phyloP scores from a whole-genome alignment of 495 filamentous ascomycete species.

The Hypoxylon trugodes region DNA sequence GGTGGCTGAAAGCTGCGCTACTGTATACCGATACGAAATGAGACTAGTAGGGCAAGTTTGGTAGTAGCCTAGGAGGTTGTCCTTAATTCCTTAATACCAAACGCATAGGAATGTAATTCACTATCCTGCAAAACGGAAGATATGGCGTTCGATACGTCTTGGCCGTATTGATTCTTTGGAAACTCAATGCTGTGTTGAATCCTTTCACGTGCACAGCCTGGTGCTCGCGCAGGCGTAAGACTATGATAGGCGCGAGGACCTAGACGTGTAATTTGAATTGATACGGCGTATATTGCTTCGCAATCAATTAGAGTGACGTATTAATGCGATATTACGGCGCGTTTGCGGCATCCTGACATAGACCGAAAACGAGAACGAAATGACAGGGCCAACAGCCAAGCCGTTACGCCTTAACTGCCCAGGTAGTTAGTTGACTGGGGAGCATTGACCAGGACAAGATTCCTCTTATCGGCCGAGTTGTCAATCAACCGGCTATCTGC shows the following conservation, averaged over 20 bases:
- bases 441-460: no score
- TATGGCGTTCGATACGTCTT: conserved; percentile 16
- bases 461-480: conserved; percentile 12
- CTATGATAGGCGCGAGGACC: no score
- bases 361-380: no score
- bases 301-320: no score
- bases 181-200: not conserved
- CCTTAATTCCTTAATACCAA: not conserved
- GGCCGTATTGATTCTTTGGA: not conserved
- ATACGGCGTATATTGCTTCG: no score
- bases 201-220: conserved; percentile 2
- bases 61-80: no score
- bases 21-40: conserved; percentile 17
- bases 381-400: no score
- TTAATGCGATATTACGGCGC: no score
- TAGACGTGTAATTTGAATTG: no score
- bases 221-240: not conserved
- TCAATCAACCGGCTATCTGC: not conserved
- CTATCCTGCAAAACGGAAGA: conserved; percentile 6
- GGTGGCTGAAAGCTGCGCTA: conserved; percentile 7
- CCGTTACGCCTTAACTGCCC: no score
- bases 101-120: conserved; percentile 3
- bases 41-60: conserved; percentile 6
- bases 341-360: no score
- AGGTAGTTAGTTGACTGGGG: no score